phyloP scores from a whole-genome alignment of 2,329 filamentous ascomycete genomes.

The Sporothrix sp. region DNA sequence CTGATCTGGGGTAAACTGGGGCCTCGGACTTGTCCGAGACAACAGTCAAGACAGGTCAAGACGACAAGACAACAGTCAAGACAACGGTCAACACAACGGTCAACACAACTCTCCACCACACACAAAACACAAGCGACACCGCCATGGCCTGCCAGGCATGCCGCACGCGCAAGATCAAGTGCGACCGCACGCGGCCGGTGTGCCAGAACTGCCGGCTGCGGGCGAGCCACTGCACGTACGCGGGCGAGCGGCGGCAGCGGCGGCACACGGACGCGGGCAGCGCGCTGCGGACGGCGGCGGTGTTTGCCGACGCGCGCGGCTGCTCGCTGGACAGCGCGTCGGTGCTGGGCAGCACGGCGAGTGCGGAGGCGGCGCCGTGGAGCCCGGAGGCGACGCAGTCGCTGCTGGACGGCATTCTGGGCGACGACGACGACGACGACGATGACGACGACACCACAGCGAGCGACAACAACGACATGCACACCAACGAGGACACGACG shows the following conservation, averaged over 20 bases:
- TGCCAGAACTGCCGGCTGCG: slow-evolving; percentile 13
- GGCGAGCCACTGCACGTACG: slow-evolving; percentile 8
- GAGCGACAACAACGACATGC: no score
- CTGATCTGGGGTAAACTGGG: no score
- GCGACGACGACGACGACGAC: neutral
- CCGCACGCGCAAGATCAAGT: slow-evolving; percentile 10
- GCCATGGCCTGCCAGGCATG: slow-evolving; percentile 13
- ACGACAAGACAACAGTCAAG: no score
- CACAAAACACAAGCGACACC: neutral
- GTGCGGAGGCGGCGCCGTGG: neutral
- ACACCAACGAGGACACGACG: no score
- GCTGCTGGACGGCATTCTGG: slow-evolving; percentile 1
- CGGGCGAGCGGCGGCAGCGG: slow-evolving; percentile 9
- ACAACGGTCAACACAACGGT: no score
- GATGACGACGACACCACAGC: neutral
- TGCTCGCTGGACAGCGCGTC: neutral
- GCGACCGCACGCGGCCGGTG: slow-evolving; percentile 11
- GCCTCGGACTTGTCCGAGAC: no score
- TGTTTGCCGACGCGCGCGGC: no score
- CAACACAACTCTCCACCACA: no score
- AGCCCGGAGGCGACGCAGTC: neutral
- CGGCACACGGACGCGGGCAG: neutral
- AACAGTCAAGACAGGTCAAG: no score
- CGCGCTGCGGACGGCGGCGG: no score
- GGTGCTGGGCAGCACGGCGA: neutral